These are phyloP conservation scores for Erysimum pusillum DNA, from an alignment of 441 rosid genomes.

Conservation along the genomic window DNA sequence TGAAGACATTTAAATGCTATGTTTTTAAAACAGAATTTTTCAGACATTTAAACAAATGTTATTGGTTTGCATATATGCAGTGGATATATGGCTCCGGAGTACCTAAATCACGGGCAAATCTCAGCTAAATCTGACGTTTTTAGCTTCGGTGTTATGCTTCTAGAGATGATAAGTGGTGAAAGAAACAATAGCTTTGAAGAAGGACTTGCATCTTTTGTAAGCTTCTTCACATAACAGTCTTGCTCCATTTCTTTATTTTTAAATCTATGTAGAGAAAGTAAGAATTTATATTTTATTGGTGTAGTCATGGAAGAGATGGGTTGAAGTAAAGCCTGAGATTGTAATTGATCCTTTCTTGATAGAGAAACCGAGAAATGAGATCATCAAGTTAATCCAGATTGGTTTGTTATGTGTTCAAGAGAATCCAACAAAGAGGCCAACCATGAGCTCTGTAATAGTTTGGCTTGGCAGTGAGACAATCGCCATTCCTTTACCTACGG, in stretches of 20 bases:
- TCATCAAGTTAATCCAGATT: constrained; percentile 10
- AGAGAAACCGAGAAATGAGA: constrained; percentile 19
- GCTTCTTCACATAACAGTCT: neutral
- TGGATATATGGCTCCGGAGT: constrained; percentile 30
- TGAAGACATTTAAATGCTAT: neutral
- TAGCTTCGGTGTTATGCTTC: neutral
- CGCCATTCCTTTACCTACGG: neutral
- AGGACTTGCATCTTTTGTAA: constrained; percentile 24
- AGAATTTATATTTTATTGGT: neutral
- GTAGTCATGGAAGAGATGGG: constrained; percentile 21
- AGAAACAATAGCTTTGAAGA: neutral
- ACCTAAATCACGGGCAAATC: neutral
- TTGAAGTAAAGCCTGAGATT: neutral
- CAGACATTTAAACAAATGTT: neutral
- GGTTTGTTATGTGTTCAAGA: constrained; percentile 32
- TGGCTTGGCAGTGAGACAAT: constrained; percentile 39
- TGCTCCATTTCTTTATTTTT: neutral
- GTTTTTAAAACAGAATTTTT: neutral
- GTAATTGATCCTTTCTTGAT: constrained; percentile 39
- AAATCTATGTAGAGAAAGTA: neutral
- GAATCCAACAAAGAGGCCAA: constrained; percentile 35
- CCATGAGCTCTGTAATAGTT: constrained; percentile 35
- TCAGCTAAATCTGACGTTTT: neutral
- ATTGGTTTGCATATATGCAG: constrained; percentile 14
- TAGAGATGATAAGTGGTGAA: constrained; percentile 5